Conservation (phyloP, 495 filamentous ascomycete genomes). For the Darksidea phi region DNA sequence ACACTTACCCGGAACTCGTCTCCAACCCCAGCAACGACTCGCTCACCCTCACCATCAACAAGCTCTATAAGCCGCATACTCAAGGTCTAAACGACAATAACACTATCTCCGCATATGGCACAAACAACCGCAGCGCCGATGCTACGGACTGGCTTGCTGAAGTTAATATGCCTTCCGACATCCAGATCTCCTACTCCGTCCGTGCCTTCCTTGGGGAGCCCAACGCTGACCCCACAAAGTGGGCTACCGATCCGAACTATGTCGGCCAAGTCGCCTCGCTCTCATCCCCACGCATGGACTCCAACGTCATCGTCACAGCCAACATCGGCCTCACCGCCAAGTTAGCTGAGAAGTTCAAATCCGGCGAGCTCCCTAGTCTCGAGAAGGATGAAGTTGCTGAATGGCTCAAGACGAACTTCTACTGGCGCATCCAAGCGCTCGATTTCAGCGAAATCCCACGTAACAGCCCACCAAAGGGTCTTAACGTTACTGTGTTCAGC, state of each 20-base stretch:
- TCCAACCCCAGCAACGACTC: constrained; percentile 31
- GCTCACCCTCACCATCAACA: constrained; percentile 16
- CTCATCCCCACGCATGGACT: constrained; percentile 2
- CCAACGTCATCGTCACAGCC: constrained; percentile 15
- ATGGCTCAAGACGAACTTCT: constrained; percentile 20
- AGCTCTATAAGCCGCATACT: constrained; percentile 17
- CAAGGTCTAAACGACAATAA: constrained; percentile 23
- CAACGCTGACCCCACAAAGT: constrained; percentile 4
- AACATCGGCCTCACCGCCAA: constrained; percentile 18
- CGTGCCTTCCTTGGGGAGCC: constrained; percentile 20
- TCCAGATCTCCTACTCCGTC: constrained; percentile 19
- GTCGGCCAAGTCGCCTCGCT: constrained; percentile 19
- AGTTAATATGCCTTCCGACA: constrained; percentile 24
- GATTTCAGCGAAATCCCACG: constrained; percentile 13
- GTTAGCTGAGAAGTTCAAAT: constrained; percentile 15
- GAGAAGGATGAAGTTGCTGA: background rate
- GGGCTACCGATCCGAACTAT: constrained; percentile 28
- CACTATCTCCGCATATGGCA: constrained; percentile 2
- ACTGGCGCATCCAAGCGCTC: constrained; percentile 17
- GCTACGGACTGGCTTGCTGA: constrained; percentile 25
- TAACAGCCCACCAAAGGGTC: background rate
- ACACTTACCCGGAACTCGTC: constrained; percentile 52
- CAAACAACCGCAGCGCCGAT: constrained; percentile 12
- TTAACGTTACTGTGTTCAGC: constrained; percentile 21
- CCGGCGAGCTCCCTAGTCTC: constrained; percentile 14